phyloP scores from a whole-genome alignment of 2,329 filamentous ascomycete species.

The Aspergillus quadricinctus region DNA sequence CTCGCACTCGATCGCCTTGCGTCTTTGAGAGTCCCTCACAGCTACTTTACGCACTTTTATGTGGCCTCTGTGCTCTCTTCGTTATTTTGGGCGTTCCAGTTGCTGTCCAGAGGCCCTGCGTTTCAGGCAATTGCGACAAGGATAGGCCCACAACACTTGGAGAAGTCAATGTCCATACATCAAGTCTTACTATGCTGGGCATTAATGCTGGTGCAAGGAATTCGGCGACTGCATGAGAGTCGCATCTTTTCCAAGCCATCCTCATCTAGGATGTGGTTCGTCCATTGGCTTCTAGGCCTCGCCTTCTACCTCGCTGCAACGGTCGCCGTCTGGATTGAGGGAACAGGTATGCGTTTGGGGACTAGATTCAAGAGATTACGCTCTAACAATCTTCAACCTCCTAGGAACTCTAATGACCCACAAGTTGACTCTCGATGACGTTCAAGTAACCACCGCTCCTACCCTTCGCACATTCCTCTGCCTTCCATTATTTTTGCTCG shows the following conservation, averaged over 20 bases:
- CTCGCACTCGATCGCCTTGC: slow-evolving; percentile 49
- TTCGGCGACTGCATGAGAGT: slow-evolving; percentile 73
- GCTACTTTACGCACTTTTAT: slow-evolving; percentile 90
- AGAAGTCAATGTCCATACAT: slow-evolving; percentile 52
- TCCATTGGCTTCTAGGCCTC: slow-evolving; percentile 76
- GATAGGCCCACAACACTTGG: slow-evolving; percentile 32
- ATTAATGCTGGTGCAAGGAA: slow-evolving; percentile 71
- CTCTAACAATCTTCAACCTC: background rate
- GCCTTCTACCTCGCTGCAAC: slow-evolving; percentile 71
- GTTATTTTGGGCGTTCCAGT: slow-evolving; percentile 68
- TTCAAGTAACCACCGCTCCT: slow-evolving; percentile 37
- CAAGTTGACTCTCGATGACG: slow-evolving; percentile 30
- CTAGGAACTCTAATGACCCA: slow-evolving; percentile 31
- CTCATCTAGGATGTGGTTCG: slow-evolving; percentile 75
- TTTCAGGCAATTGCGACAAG: slow-evolving; percentile 48
- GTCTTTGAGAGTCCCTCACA: slow-evolving; percentile 68
- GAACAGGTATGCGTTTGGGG: slow-evolving; percentile 53
- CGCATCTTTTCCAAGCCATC: slow-evolving; percentile 61
- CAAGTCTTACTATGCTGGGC: slow-evolving; percentile 65
- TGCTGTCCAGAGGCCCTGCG: slow-evolving; percentile 50
- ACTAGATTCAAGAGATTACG: background rate
- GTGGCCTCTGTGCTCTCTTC: slow-evolving; percentile 65
- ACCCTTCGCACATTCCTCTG: slow-evolving; percentile 53
- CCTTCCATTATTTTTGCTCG: slow-evolving; percentile 62
- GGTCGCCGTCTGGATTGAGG: slow-evolving; percentile 80